A percentile compares a stretch with the other conserved stretches of the same genome.
phyloP scores from a whole-genome alignment of 1,284 basidiomycete species.

The Sparassis latifolia region DNA sequence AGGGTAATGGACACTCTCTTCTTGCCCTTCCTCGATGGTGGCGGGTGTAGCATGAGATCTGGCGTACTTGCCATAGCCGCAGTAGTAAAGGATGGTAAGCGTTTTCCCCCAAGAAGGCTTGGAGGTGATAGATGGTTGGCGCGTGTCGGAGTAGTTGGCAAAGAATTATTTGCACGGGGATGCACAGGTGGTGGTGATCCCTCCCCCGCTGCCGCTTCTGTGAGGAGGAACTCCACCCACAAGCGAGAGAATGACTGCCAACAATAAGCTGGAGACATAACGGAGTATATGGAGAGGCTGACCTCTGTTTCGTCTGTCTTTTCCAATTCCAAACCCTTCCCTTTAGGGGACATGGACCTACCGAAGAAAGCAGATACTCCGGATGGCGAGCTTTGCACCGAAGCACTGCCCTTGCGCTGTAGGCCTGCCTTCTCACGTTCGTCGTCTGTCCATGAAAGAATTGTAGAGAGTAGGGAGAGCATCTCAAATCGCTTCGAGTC shows the following conservation, averaged over 20 bases:
- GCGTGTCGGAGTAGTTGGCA: constrained; percentile 45
- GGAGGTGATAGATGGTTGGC: constrained; percentile 25
- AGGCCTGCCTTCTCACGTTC: constrained; percentile 91
- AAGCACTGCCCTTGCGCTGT: constrained; percentile 44
- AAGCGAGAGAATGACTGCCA: constrained; percentile 87
- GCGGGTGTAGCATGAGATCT: constrained; percentile 36
- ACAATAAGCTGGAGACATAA: constrained; percentile 2
- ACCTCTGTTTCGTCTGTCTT: constrained; percentile 78
- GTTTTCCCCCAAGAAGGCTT: constrained; percentile 31
- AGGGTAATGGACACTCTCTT: constrained; percentile 11
- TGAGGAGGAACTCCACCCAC: constrained; percentile 94
- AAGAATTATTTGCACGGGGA: constrained; percentile 35
- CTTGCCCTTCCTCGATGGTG: constrained; percentile 32
- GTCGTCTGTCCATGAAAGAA: constrained; percentile 85
- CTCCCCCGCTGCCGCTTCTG: constrained; percentile 70
- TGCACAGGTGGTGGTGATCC: constrained; percentile 27
- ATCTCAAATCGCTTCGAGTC: constrained; percentile 98
- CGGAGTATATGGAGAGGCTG: constrained; percentile 10
- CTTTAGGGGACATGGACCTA: constrained; percentile 41
- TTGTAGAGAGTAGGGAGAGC: constrained; percentile 81
- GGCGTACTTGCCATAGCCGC: constrained; percentile 47
- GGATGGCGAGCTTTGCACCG: constrained; percentile 15
- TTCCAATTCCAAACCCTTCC: constrained; percentile 50
- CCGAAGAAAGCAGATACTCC: constrained; percentile 46
- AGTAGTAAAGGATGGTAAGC: constrained; percentile 42